These are phyloP conservation scores for Lagenaria siceraria DNA, from an alignment of 306 rosid genomes.

Conservation along the genomic window DNA sequence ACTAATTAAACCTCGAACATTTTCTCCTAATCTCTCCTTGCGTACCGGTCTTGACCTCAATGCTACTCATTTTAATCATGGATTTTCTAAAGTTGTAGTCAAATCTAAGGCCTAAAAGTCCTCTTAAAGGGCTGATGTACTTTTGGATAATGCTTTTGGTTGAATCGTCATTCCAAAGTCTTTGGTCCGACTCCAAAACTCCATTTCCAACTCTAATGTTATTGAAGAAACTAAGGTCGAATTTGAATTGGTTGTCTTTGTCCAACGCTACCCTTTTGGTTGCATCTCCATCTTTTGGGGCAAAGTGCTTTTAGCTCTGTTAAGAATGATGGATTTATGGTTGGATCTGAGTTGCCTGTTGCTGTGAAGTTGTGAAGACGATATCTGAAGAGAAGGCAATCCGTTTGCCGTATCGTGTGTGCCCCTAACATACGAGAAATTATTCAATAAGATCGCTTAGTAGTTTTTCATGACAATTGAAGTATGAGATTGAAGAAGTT, in stretches of 20 bases:
- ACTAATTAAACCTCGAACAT: constrained; percentile 39
- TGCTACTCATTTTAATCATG: constrained; percentile 56
- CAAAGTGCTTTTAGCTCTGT: constrained; percentile 30
- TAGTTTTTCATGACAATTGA: too few species aligned
- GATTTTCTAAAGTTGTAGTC: constrained; percentile 52
- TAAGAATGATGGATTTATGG: constrained; percentile 35
- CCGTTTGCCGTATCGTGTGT: constrained; percentile 56
- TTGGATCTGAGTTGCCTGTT: constrained; percentile 45
- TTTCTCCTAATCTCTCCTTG: constrained; percentile 56
- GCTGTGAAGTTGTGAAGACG: constrained; percentile 52
- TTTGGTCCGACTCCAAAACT: constrained; percentile 59
- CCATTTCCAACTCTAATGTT: constrained; percentile 49
- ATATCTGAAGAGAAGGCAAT: constrained; percentile 39
- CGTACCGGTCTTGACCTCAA: constrained; percentile 47
- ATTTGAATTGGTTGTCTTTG: constrained; percentile 30
- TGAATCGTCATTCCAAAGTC: constrained; percentile 47
- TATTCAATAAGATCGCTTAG: too few species aligned
- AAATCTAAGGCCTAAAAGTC: constrained; percentile 48
- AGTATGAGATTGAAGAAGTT: too few species aligned
- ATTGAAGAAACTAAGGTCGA: constrained; percentile 52
- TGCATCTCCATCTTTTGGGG: constrained; percentile 47
- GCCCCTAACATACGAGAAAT: constrained; percentile 14
- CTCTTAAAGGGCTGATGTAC: constrained; percentile 43
- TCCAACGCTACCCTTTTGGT: constrained; percentile 40
- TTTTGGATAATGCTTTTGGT: constrained; percentile 29